These are phyloP conservation scores for Rhynchospora pubera DNA, from an alignment of 176 grass and related monocot genomes.

Conservation along the genomic window DNA sequence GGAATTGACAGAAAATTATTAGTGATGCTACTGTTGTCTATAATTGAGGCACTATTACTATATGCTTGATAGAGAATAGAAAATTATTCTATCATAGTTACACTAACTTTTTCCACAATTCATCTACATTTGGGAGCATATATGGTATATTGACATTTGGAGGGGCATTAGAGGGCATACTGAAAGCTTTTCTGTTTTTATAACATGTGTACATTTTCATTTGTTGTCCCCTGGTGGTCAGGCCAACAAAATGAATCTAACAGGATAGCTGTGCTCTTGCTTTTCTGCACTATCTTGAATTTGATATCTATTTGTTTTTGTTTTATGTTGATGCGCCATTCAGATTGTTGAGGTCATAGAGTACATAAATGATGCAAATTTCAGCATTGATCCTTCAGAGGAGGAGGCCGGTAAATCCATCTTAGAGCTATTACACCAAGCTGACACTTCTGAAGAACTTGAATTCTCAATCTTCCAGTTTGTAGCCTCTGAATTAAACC, in stretches of 20 bases:
- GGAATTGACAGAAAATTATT: neutral
- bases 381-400: constrained; percentile 59
- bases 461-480: constrained; percentile 56
- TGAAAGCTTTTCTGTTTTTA: neutral
- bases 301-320: neutral
- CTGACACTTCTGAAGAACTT: constrained; percentile 54
- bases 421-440: constrained; percentile 50
- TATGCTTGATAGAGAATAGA: neutral
- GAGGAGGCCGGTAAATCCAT: constrained; percentile 68
- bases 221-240: neutral
- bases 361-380: constrained; percentile 57
- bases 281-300: neutral
- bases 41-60: neutral
- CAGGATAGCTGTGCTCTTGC: neutral
- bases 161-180: neutral
- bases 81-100: neutral
- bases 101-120: neutral
- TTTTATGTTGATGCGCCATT: constrained; percentile 13
- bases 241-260: neutral
- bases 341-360: constrained; percentile 70
- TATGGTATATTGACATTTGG: neutral
- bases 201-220: neutral
- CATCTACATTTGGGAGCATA: neutral
- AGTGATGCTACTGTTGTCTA: neutral
- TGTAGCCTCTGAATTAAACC: constrained; percentile 63